Percentiles rank a stretch among this genome's conserved stretches.
Evolutionary conservation across 306 rosid species (phyloP).

Genomic region (Begonia peltatifolia): DNA sequence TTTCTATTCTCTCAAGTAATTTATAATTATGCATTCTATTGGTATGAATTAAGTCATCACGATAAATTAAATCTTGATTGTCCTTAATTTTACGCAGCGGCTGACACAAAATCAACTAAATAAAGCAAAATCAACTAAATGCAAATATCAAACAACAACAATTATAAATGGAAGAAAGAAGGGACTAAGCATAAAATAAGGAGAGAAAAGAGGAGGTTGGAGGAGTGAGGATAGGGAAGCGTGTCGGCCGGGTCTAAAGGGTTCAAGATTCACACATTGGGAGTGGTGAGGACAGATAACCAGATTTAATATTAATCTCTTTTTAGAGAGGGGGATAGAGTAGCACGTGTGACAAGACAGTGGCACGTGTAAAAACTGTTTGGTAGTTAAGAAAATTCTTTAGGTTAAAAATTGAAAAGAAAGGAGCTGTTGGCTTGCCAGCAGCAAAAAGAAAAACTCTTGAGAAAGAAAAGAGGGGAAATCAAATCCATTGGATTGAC

Average conservation of each 20-base stretch:
- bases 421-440: background rate
- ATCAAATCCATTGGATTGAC: background rate
- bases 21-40: no score
- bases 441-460: background rate
- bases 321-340: background rate
- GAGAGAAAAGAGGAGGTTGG: background rate
- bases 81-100: no score
- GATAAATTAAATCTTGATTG: no score
- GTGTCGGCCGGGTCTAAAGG: background rate
- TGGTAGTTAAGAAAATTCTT: background rate
- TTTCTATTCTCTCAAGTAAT: no score
- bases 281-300: background rate
- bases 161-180: no score
- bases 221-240: background rate
- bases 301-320: background rate
- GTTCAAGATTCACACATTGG: background rate
- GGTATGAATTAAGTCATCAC: no score
- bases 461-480: background rate
- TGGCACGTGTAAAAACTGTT: slow-evolving; percentile 1
- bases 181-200: background rate
- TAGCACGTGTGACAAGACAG: background rate
- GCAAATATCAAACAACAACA: no score
- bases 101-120: no score
- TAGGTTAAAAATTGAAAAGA: background rate
- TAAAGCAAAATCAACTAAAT: no score